A percentile compares a stretch with the other conserved stretches of the same genome.
Evolutionary conservation across 2,329 filamentous ascomycete species (phyloP).

Genomic region (Coleophoma cylindrospora): DNA sequence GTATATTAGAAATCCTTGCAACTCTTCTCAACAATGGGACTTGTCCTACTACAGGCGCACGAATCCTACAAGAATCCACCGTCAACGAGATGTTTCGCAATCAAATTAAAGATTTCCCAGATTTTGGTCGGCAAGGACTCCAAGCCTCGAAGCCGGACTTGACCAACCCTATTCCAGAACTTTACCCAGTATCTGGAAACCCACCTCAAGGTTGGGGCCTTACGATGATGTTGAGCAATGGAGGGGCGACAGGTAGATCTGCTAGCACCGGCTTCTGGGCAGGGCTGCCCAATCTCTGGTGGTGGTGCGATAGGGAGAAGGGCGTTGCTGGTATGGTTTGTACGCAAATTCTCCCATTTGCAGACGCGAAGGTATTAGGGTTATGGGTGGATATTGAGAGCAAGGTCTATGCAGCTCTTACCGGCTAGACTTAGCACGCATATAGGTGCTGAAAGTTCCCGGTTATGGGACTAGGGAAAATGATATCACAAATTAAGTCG

Average conservation of each 20-base stretch:
- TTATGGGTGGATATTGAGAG: slow-evolving; percentile 9
- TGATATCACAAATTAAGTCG: too few species aligned
- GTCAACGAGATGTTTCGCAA: slow-evolving; percentile 62
- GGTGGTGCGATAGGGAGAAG: slow-evolving; percentile 58
- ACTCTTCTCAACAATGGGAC: slow-evolving; percentile 60
- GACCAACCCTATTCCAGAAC: slow-evolving; percentile 40
- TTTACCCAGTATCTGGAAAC: slow-evolving; percentile 39
- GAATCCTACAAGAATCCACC: slow-evolving; percentile 51
- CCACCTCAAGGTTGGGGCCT: slow-evolving; percentile 60
- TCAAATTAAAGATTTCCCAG: slow-evolving; percentile 49
- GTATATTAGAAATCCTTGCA: slow-evolving; percentile 47
- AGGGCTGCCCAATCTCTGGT: slow-evolving; percentile 55
- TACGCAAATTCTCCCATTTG: slow-evolving; percentile 46
- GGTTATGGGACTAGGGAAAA: too few species aligned
- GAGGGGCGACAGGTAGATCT: slow-evolving; percentile 46
- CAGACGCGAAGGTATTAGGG: slow-evolving; percentile 9
- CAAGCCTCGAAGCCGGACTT: slow-evolving; percentile 42
- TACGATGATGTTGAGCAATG: slow-evolving; percentile 45
- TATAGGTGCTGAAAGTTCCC: too few species aligned
- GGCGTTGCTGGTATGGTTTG: slow-evolving; percentile 49
- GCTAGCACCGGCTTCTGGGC: slow-evolving; percentile 49
- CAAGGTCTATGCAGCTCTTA: slow-evolving; percentile 3
- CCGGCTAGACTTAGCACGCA: too few species aligned
- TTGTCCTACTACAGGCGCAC: slow-evolving; percentile 47
- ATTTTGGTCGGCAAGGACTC: slow-evolving; percentile 42